phyloP scores from a whole-genome alignment of 2,329 filamentous ascomycete genomes.

The Amesomyces nigricolor region DNA sequence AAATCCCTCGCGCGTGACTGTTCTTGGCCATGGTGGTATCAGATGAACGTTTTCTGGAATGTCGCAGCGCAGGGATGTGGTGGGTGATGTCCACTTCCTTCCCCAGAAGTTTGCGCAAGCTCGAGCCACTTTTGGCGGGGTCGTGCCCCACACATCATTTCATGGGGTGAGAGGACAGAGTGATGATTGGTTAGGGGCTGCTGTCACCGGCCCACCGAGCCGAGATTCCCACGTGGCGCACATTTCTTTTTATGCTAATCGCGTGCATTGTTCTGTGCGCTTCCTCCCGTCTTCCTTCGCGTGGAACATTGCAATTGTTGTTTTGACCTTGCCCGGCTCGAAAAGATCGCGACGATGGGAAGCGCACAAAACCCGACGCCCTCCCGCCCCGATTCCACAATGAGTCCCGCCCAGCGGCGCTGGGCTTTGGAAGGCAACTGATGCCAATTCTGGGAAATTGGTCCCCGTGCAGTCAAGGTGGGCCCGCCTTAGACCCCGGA shows the following conservation, averaged over 20 bases:
- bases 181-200: neutral
- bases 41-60: constrained; percentile 15
- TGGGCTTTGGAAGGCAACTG: neutral
- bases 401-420: too few relatives aligned
- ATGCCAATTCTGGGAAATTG: neutral
- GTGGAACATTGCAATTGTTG: too few relatives aligned
- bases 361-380: neutral
- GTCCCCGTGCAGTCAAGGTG: neutral
- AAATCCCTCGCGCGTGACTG: neutral
- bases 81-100: neutral
- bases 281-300: too few relatives aligned
- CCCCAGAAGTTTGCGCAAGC: constrained; percentile 12
- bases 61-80: neutral
- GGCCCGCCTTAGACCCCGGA: constrained; percentile 6
- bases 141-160: constrained; percentile 7
- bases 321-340: too few relatives aligned
- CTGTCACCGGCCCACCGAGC: neutral
- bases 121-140: neutral
- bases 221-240: constrained; percentile 8
- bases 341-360: too few relatives aligned
- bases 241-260: neutral
- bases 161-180: neutral
- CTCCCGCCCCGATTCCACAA: too few relatives aligned
- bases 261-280: too few relatives aligned
- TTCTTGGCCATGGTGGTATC: constrained; percentile 8